These are phyloP conservation scores for Kokia cookei DNA, from an alignment of 441 rosid species.

Conservation along the genomic window DNA sequence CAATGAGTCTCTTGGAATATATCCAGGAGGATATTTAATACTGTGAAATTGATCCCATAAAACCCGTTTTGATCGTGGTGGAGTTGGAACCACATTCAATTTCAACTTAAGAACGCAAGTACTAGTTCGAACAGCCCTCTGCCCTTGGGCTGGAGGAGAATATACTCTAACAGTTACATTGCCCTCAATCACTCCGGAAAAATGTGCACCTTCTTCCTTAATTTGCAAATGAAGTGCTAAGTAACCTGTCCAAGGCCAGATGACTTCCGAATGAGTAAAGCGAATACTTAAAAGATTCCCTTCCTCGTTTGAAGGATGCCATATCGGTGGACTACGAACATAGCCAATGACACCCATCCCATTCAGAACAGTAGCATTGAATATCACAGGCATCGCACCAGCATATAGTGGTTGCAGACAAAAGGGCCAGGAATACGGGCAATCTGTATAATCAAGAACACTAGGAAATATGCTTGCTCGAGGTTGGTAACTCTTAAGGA, in stretches of 20 bases:
- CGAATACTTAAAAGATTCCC: constrained; percentile 87
- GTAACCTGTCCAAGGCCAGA: constrained; percentile 99
- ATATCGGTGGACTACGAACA: constrained; percentile 71
- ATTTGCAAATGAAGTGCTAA: constrained; percentile 96
- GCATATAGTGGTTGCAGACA: constrained; percentile 97
- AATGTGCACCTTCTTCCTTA: constrained; percentile 91
- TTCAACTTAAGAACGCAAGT: constrained; percentile 78
- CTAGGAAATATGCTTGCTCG: constrained; percentile 95
- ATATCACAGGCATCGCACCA: constrained; percentile 92
- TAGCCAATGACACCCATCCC: constrained; percentile 97
- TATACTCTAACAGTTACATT: constrained; percentile 61
- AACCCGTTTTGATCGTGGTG: constrained; percentile 78
- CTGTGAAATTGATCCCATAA: constrained; percentile 99
- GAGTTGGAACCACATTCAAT: constrained; percentile 85
- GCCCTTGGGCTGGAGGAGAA: constrained; percentile 78
- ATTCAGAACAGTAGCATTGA: constrained; percentile 84
- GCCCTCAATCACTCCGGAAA: constrained; percentile 82
- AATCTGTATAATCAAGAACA: constrained; percentile 78
- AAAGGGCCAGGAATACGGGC: constrained; percentile 99
- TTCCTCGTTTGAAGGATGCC: constrained; percentile 88
- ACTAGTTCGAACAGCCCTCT: constrained; percentile 53
- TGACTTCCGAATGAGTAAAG: constrained; percentile 71
- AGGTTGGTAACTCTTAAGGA: constrained; percentile 81
- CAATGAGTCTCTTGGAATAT: constrained; percentile 1
- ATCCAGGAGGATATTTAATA: constrained; percentile 97